Conservation (phyloP, 441 rosid genomes). For the Euphorbia schlechtendalii region DNA sequence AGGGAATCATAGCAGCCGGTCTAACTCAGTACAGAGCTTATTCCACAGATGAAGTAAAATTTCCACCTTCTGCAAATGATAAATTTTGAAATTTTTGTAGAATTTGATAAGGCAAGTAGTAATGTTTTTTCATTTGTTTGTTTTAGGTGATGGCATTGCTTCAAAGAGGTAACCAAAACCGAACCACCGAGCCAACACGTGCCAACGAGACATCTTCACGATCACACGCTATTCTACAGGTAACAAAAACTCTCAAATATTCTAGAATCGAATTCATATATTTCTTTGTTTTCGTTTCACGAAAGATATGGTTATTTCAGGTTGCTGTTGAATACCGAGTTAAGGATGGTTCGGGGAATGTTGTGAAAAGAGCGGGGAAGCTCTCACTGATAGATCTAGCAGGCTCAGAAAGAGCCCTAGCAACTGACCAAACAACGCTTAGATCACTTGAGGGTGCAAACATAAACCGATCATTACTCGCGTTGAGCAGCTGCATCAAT, state of each 20-base stretch:
- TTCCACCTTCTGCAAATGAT: conserved; percentile 10
- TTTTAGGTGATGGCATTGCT: conserved; percentile 84
- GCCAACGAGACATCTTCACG: conserved; percentile 92
- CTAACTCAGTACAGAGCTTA: conserved; percentile 91
- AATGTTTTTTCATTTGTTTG: conserved; percentile 15
- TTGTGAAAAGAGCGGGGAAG: conserved; percentile 61
- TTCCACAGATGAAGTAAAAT: conserved; percentile 78
- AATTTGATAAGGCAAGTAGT: neutral
- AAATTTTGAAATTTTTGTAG: conserved; percentile 5
- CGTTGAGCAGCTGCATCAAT: conserved; percentile 89
- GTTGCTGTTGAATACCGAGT: conserved; percentile 70
- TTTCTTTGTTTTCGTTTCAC: neutral
- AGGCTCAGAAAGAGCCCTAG: conserved; percentile 92
- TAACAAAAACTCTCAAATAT: conserved; percentile 12
- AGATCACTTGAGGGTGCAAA: conserved; percentile 92
- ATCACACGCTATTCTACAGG: conserved; percentile 94
- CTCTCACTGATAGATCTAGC: conserved; percentile 93
- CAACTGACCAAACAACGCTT: conserved; percentile 85
- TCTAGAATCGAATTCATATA: no score
- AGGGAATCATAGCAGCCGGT: conserved; percentile 92
- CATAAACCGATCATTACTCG: conserved; percentile 86
- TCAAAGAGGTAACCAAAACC: conserved; percentile 82
- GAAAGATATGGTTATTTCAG: conserved; percentile 23
- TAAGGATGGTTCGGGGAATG: conserved; percentile 59
- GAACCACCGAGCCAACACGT: conserved; percentile 94